Evolutionary conservation across 2,329 filamentous ascomycete genomes (phyloP).

Genomic region (Penicillium aurantiogriseum): DNA sequence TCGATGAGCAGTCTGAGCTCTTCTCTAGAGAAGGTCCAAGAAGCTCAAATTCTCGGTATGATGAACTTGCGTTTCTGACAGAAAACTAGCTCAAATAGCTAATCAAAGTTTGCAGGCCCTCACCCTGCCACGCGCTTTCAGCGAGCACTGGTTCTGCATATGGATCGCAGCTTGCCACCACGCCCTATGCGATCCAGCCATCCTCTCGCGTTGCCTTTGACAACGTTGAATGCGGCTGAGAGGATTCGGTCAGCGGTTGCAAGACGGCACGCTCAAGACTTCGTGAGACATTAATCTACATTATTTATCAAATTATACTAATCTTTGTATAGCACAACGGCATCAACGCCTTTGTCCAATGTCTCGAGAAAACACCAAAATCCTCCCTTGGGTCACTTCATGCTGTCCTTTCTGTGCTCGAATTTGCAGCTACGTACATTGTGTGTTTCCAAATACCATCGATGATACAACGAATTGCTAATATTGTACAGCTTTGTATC

Average conservation of each 20-base stretch:
- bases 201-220: not conserved
- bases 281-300: not conserved
- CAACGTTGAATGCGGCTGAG: not conserved
- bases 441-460: not conserved
- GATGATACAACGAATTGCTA: not conserved
- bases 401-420: conserved; percentile 13
- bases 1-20: conserved; percentile 1
- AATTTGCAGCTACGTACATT: conserved; percentile 12
- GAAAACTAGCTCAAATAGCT: not conserved
- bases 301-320: not conserved
- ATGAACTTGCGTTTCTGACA: not conserved
- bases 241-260: conserved; percentile 1
- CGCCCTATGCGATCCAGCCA: not conserved
- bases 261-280: not conserved
- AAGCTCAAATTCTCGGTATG: conserved; percentile 11
- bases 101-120: not conserved
- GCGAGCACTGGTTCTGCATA: not conserved
- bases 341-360: not conserved
- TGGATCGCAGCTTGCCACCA: conserved; percentile 1
- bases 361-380: not conserved
- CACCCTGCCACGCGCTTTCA: not conserved
- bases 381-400: conserved; percentile 4
- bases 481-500: conserved; percentile 8
- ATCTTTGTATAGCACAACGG: not conserved
- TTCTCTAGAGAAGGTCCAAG: conserved; percentile 10